phyloP scores from a whole-genome alignment of 2,329 filamentous ascomycete genomes.

The Thielaviopsis ethacetica region DNA sequence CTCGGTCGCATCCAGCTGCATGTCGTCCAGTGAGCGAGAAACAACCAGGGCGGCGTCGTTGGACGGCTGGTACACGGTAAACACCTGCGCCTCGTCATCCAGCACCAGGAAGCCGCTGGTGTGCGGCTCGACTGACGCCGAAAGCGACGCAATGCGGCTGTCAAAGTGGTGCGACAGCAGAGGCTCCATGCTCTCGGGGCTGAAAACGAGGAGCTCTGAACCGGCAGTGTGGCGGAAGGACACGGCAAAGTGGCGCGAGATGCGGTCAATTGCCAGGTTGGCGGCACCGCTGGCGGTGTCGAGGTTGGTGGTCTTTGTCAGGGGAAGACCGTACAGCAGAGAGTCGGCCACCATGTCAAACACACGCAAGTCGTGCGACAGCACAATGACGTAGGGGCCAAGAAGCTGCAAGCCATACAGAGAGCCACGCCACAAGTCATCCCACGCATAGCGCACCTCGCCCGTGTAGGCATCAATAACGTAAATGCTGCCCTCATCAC shows the following conservation, averaged over 20 bases:
- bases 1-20: conserved; percentile 28
- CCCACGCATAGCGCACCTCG: conserved; percentile 46
- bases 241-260: conserved; percentile 49
- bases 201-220: conserved; percentile 51
- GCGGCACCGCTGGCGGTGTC: conserved; percentile 29
- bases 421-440: conserved; percentile 48
- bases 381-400: conserved; percentile 55
- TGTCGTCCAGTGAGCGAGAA: conserved; percentile 37
- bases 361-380: conserved; percentile 58
- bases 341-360: conserved; percentile 75
- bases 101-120: conserved; percentile 55
- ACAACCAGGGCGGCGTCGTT: conserved; percentile 34
- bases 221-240: conserved; percentile 31
- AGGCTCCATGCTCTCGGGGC: conserved; percentile 39
- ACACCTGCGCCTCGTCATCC: conserved; percentile 60
- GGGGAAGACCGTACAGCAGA: conserved; percentile 44
- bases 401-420: conserved; percentile 56
- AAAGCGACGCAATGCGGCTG: conserved; percentile 47
- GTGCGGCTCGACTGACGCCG: conserved; percentile 28
- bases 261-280: conserved; percentile 55
- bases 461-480: conserved; percentile 61
- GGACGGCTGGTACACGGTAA: conserved; percentile 42
- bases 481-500: conserved; percentile 47
- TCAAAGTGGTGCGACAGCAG: conserved; percentile 41
- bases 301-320: conserved; percentile 28